Conservation (phyloP, 208 protist genomes). For the Tritrichomonas foetus region DNA sequence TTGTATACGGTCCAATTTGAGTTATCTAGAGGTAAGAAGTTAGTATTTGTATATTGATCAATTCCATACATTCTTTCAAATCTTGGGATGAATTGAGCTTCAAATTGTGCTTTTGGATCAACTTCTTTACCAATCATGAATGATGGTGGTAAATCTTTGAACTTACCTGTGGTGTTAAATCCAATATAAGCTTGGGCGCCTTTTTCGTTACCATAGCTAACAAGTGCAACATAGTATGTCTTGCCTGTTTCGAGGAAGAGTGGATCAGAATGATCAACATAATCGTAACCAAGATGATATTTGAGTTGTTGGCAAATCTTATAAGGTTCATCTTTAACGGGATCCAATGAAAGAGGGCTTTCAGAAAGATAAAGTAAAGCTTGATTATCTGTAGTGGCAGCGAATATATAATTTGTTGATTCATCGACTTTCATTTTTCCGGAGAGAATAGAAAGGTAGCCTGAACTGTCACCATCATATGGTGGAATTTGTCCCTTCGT, state of each 20-base stretch:
- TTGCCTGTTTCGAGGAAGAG: neutral
- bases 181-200: neutral
- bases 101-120: neutral
- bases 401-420: neutral
- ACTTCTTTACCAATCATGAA: neutral
- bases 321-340: neutral
- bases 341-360: neutral
- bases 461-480: too few species aligned
- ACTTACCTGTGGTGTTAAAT: neutral
- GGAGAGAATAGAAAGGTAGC: neutral
- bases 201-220: neutral
- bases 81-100: neutral
- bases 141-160: too few species aligned
- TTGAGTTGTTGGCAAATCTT: too few species aligned
- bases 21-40: neutral
- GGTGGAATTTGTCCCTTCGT: neutral
- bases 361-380: neutral
- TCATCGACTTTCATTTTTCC: too few species aligned
- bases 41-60: neutral
- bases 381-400: neutral
- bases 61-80: neutral
- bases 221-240: neutral
- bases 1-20: neutral
- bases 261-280: neutral
- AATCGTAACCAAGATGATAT: too few species aligned